A percentile compares a stretch with the other conserved stretches of the same genome.
Conservation (phyloP, 108 stramenopile species). For the Schizochytrium sp. region DNA sequence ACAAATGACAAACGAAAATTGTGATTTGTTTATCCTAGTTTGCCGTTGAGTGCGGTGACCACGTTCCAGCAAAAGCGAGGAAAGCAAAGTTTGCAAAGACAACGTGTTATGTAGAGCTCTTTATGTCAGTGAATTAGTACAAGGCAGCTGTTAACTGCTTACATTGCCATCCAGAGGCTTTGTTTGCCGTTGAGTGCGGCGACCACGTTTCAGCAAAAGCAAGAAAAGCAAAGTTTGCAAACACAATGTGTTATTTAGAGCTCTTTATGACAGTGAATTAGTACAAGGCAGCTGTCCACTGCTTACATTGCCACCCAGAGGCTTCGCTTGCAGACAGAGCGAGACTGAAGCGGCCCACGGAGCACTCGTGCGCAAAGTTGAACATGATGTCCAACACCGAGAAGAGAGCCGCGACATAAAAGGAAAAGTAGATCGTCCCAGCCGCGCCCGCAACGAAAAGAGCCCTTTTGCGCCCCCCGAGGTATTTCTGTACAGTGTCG, state of each 20-base stretch:
- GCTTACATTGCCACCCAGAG: not conserved
- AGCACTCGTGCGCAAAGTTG: not conserved
- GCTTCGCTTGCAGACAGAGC: not conserved
- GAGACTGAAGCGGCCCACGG: not conserved
- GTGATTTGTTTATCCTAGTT: not conserved
- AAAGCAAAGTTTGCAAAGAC: too few species aligned
- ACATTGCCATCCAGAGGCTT: not conserved
- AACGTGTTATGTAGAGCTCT: too few species aligned
- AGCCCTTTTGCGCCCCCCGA: not conserved
- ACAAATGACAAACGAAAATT: too few species aligned
- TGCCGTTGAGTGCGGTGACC: not conserved
- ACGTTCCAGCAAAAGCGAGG: too few species aligned
- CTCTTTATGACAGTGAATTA: too few species aligned
- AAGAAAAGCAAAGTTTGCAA: too few species aligned
- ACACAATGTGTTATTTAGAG: too few species aligned
- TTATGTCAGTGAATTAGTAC: too few species aligned
- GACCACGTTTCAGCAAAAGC: too few species aligned
- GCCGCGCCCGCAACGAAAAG: not conserved
- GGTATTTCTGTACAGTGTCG: not conserved
- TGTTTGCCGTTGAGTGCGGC: not conserved
- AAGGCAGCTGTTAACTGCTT: not conserved
- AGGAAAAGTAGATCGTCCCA: not conserved
- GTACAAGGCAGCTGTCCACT: not conserved
- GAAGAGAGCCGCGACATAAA: not conserved
- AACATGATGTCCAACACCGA: not conserved